Evolutionary conservation across 306 rosid species (phyloP).

Genomic region (Quercus mongolica): DNA sequence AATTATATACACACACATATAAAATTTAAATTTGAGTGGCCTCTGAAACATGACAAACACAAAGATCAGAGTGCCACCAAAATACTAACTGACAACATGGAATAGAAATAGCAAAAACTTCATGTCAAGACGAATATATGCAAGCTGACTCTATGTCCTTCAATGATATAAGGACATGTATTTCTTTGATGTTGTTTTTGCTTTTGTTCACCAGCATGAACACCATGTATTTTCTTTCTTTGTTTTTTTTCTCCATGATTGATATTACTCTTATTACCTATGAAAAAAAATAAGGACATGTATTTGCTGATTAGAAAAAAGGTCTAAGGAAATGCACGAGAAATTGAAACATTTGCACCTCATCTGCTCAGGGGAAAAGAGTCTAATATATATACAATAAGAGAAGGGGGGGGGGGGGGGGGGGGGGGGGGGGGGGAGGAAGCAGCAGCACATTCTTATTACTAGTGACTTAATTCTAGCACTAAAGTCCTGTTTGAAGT

Average conservation of each 20-base stretch:
- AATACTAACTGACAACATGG: not conserved
- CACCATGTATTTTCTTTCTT: too few relatives aligned
- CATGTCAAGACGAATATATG: not conserved
- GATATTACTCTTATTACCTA: too few relatives aligned
- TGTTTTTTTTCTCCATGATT: too few relatives aligned
- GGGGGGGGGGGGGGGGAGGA: too few relatives aligned
- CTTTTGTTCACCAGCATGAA: too few relatives aligned
- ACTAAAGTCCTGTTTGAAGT: not conserved
- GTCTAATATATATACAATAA: not conserved
- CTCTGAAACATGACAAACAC: not conserved
- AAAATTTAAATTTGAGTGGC: constrained; percentile 8
- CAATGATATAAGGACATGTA: not conserved
- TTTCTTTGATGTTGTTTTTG: too few relatives aligned
- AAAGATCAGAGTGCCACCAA: constrained; percentile 1
- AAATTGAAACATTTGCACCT: not conserved
- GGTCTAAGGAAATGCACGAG: not conserved
- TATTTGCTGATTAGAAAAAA: not conserved
- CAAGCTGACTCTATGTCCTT: not conserved
- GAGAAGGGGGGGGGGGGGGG: too few relatives aligned
- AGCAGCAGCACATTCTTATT: constrained; percentile 1
- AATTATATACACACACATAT: too few relatives aligned
- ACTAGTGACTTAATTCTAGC: not conserved
- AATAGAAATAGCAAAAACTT: constrained; percentile 10
- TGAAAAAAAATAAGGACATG: too few relatives aligned
- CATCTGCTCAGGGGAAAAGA: not conserved